Percentiles rank a stretch among this genome's conserved stretches.
phyloP scores from a whole-genome alignment of 2,329 filamentous ascomycete species.

The Trichoderma pleuroti region DNA sequence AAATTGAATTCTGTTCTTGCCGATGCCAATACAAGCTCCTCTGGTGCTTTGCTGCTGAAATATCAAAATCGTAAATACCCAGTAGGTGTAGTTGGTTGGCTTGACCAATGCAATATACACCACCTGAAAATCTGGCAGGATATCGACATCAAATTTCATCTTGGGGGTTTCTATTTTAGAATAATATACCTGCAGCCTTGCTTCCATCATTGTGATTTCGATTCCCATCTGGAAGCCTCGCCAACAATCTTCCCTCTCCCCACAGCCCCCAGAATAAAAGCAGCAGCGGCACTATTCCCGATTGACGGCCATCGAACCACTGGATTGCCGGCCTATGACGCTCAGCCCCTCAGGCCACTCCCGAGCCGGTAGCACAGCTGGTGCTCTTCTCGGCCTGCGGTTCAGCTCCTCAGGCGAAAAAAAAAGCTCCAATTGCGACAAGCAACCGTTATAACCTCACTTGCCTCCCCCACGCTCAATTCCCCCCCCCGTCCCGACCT shows the following conservation, averaged over 20 bases:
- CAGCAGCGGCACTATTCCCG: neutral
- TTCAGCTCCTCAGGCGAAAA: constrained; percentile 6
- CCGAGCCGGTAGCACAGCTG: neutral
- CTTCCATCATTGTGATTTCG: neutral
- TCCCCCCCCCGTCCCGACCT: constrained; percentile 8
- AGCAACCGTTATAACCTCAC: constrained; percentile 1
- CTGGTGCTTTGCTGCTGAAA: neutral
- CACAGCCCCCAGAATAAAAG: neutral
- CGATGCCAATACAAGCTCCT: neutral
- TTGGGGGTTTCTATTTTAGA: neutral
- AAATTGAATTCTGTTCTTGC: neutral
- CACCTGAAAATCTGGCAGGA: neutral
- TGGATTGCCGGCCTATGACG: neutral
- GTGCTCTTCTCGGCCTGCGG: neutral
- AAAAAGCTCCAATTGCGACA: constrained; percentile 7
- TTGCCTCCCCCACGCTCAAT: constrained; percentile 16
- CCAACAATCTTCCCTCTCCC: neutral
- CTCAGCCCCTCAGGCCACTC: neutral
- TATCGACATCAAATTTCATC: neutral
- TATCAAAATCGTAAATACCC: too few species aligned
- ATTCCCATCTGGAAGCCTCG: neutral
- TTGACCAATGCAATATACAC: neutral
- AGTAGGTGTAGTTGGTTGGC: neutral
- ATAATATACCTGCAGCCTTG: neutral
- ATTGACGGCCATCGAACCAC: constrained; percentile 4